These are phyloP conservation scores for Kazachstania kunashirensis DNA, from an alignment of 805 yeast genomes.

Conservation along the genomic window DNA sequence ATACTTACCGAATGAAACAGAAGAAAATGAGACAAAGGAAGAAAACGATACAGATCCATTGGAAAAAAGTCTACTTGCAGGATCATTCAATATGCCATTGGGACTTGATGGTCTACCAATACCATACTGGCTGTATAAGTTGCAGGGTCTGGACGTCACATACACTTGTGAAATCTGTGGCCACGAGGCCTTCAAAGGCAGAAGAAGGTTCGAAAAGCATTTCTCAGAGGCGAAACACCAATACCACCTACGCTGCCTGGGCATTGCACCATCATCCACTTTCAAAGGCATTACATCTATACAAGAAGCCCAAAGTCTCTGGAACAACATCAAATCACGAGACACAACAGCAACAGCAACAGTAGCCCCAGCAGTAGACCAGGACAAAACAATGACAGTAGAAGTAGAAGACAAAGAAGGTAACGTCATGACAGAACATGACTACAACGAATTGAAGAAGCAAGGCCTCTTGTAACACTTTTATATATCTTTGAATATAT, in stretches of 20 bases:
- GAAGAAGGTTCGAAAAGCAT: constrained; percentile 62
- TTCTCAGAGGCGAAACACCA: constrained; percentile 62
- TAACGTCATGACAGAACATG: constrained; percentile 77
- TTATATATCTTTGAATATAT: too few relatives aligned
- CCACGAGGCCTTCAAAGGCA: constrained; percentile 59
- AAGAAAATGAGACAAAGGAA: constrained; percentile 13
- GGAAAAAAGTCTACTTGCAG: constrained; percentile 2
- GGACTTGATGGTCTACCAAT: constrained; percentile 90
- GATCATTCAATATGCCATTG: constrained; percentile 48
- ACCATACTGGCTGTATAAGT: constrained; percentile 86
- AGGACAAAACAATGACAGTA: constrained; percentile 39
- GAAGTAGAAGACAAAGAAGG: constrained; percentile 93
- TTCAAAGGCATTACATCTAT: constrained; percentile 61
- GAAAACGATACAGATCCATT: constrained; percentile 9
- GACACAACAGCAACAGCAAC: background rate
- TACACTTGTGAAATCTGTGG: constrained; percentile 85
- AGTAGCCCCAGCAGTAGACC: too few relatives aligned
- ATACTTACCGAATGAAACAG: constrained; percentile 18
- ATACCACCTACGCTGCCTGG: constrained; percentile 65
- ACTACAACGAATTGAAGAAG: constrained; percentile 73
- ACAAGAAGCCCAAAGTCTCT: constrained; percentile 54
- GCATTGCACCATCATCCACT: constrained; percentile 43
- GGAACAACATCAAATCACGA: constrained; percentile 42
- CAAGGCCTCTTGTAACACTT: constrained; percentile 61
- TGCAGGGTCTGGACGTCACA: constrained; percentile 70